These are phyloP conservation scores for Scopulariopsis brevicaulis DNA, from an alignment of 2,329 filamentous ascomycete species.

Conservation along the genomic window DNA sequence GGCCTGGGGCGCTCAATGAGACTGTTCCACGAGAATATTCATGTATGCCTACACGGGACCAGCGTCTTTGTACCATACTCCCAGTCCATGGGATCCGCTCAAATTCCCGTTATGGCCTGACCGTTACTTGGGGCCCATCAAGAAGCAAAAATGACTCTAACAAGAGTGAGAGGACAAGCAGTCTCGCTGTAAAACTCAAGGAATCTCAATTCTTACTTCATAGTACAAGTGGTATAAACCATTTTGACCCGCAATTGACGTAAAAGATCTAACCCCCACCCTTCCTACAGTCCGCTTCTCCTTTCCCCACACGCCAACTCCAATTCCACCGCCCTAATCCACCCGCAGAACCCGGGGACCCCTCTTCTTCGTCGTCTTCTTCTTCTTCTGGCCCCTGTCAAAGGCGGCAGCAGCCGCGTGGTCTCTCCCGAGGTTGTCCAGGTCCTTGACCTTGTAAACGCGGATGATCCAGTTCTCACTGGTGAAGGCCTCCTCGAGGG, in stretches of 20 bases:
- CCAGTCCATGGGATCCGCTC: no score
- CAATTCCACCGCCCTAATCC: conserved; percentile 38
- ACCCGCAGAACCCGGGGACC: conserved; percentile 61
- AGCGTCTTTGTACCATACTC: neutral
- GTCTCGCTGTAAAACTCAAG: neutral
- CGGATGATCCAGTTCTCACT: conserved; percentile 99
- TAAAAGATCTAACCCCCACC: neutral
- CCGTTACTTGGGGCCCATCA: neutral
- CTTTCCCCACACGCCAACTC: neutral
- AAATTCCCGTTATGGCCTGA: no score
- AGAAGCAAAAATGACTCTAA: neutral
- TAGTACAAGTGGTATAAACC: neutral
- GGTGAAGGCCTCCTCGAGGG: conserved; percentile 92
- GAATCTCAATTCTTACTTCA: neutral
- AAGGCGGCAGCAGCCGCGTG: conserved; percentile 61
- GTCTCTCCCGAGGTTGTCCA: conserved; percentile 90
- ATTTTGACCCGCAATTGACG: neutral
- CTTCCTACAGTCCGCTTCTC: neutral
- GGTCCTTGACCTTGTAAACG: conserved; percentile 99
- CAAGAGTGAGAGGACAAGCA: neutral
- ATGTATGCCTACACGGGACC: neutral
- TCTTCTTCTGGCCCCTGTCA: conserved; percentile 74
- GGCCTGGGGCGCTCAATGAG: neutral
- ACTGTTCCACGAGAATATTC: neutral
- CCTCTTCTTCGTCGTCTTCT: conserved; percentile 61